Percentiles rank a stretch among this genome's conserved stretches.
phyloP scores from a whole-genome alignment of 305 asterid species.

The Fraxinus angustifolia region DNA sequence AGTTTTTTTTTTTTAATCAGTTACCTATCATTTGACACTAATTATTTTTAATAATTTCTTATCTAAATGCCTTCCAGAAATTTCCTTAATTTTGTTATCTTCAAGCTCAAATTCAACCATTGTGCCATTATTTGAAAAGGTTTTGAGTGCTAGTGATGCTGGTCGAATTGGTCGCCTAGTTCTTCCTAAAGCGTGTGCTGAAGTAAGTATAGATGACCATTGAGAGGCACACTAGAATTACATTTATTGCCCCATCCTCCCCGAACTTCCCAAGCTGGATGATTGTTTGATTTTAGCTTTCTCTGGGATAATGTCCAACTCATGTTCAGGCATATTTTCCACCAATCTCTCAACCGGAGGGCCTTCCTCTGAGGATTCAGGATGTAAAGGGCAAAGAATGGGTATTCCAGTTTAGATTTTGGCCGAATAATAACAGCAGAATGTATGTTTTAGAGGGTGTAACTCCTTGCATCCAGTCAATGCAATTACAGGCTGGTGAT shows the following conservation, averaged over 20 bases:
- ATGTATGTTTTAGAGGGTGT: slow-evolving; percentile 98
- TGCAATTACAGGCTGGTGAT: slow-evolving; percentile 97
- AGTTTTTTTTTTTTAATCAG: background rate
- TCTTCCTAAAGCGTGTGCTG: slow-evolving; percentile 99
- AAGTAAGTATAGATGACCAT: slow-evolving; percentile 45
- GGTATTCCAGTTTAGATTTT: slow-evolving; percentile 89
- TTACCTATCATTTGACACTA: slow-evolving; percentile 3
- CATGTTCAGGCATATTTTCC: slow-evolving; percentile 84
- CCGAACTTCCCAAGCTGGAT: slow-evolving; percentile 2
- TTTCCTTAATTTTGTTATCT: slow-evolving; percentile 48
- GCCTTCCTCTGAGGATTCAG: slow-evolving; percentile 95
- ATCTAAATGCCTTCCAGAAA: background rate
- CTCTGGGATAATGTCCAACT: slow-evolving; percentile 19
- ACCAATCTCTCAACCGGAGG: slow-evolving; percentile 89
- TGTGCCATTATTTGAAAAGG: slow-evolving; percentile 89
- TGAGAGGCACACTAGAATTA: background rate
- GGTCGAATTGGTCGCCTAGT: slow-evolving; percentile 96
- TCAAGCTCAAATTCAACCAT: slow-evolving; percentile 77
- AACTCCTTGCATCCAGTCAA: slow-evolving; percentile 91
- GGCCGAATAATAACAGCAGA: slow-evolving; percentile 97
- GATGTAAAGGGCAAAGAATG: slow-evolving; percentile 95
- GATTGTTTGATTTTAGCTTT: slow-evolving; percentile 3
- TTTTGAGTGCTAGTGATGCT: slow-evolving; percentile 97
- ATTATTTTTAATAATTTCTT: background rate
- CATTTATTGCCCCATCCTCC: background rate